Evolutionary conservation across 441 rosid species (phyloP), one percentile per base, ranked within the genome.

Genomic region (Populus hybrid): DNA sequence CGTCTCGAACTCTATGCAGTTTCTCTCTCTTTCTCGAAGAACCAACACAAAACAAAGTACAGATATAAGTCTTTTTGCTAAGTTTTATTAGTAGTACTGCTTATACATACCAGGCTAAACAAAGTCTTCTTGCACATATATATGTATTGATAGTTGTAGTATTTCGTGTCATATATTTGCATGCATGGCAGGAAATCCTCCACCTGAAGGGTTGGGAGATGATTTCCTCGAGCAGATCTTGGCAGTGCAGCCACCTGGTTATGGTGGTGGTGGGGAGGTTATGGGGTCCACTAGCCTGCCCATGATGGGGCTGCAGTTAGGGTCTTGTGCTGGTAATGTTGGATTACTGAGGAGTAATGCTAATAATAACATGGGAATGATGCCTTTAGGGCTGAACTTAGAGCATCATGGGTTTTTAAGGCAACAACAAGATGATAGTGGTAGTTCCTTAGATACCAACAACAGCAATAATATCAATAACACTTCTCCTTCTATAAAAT

Each of bases 201-300:
- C 83, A 21, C 84, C 82, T 72, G 93, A 87, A 38, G 88, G 89
- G 9, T 42, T 91, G 12, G 92, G 90, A 53, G 93, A 91, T 77
- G 95, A 91, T 70, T 91, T 91, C 82, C 81, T 91, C 71, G 95
- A 91, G 85, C 93, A 91, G 90, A 88, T 91, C 82, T 73, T 91
- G 81, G 83, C 88, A 1, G 90, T 81, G 61, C 91, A 74, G 72
- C 79, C 91, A 9, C 79, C 84, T 9, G 86, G 87, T 16, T 87
- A 86, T 24, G 83, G 85, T 2, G 82, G 88, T 0, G 82, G 78
- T 11, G 82, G 76, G 4, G 83, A n/a, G 82, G 76, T 2, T 76
- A 82, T 79, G 38, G 80, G 57, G 24, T 87, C 84, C 9, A 82
- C 87, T 36, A 71, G 82, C 66, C 32, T 84, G 74, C 87, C 90